Conservation (phyloP, 805 yeast species). For the Phaffomyces thermotolerans region DNA sequence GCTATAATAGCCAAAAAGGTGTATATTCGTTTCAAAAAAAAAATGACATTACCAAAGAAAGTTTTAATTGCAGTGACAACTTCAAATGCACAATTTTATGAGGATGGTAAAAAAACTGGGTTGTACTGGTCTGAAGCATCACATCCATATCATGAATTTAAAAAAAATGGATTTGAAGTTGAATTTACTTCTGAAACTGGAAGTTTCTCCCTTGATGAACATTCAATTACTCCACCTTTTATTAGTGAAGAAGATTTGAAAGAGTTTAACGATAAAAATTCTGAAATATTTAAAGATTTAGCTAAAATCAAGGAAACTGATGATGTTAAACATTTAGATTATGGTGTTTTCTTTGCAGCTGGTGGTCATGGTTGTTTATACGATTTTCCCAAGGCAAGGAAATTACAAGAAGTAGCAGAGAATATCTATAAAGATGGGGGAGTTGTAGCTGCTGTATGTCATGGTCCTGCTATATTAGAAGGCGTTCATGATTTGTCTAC, state of each 20-base stretch:
- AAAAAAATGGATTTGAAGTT: slow-evolving; percentile 42
- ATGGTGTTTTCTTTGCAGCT: slow-evolving; percentile 49
- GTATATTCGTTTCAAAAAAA: neutral
- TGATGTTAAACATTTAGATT: slow-evolving; percentile 42
- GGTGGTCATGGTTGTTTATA: slow-evolving; percentile 61
- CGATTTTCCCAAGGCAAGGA: slow-evolving; percentile 48
- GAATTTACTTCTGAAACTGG: slow-evolving; percentile 56
- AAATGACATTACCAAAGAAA: slow-evolving; percentile 23
- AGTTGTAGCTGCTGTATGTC: slow-evolving; percentile 58
- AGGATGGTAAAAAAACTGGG: slow-evolving; percentile 56
- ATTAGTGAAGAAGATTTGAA: slow-evolving; percentile 38
- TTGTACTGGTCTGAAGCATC: slow-evolving; percentile 50
- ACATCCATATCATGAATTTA: slow-evolving; percentile 49
- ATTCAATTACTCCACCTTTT: slow-evolving; percentile 37
- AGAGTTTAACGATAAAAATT: slow-evolving; percentile 30
- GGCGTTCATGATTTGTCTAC: slow-evolving; percentile 34
- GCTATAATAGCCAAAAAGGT: too few species aligned
- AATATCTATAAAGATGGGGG: slow-evolving; percentile 45
- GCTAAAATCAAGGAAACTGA: slow-evolving; percentile 37
- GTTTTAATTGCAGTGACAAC: slow-evolving; percentile 40
- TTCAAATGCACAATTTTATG: slow-evolving; percentile 40
- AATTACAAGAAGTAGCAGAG: slow-evolving; percentile 38
- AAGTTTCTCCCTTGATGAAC: slow-evolving; percentile 48
- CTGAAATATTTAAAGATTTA: slow-evolving; percentile 34
- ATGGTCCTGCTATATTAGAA: slow-evolving; percentile 57